Percentiles rank a stretch among this genome's conserved stretches.
Evolutionary conservation across 2,329 filamentous ascomycete genomes (phyloP).

Genomic region (Apiospora kogelbergensis): DNA sequence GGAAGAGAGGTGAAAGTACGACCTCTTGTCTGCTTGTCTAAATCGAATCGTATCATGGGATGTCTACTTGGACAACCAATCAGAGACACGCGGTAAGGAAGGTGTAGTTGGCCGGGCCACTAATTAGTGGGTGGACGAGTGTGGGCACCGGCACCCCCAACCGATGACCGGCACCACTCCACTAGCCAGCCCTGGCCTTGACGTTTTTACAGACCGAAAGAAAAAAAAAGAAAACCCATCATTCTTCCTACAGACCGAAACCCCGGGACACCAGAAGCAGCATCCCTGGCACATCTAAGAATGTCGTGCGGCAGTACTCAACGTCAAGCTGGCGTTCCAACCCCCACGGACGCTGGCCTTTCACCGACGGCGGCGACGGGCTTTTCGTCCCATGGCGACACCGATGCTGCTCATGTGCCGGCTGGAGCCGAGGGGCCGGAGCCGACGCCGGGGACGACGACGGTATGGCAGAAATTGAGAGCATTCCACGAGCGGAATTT

Average conservation of each 20-base stretch:
- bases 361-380: not conserved
- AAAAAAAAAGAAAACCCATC: not conserved
- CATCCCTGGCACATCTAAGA: not conserved
- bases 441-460: not conserved
- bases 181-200: not conserved
- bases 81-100: not conserved
- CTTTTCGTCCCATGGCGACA: not conserved
- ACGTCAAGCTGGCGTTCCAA: not conserved
- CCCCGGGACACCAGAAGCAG: not conserved
- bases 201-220: not conserved
- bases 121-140: not conserved
- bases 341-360: not conserved
- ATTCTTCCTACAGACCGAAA: not conserved
- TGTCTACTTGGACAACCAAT: too few relatives aligned
- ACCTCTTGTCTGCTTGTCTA: too few relatives aligned
- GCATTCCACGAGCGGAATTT: constrained; percentile 48
- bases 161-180: not conserved
- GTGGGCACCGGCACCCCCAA: not conserved
- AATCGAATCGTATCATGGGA: too few relatives aligned
- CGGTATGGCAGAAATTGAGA: constrained; percentile 17
- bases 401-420: not conserved
- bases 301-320: not conserved
- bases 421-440: not conserved
- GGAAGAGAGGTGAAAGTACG: too few relatives aligned
- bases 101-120: not conserved